Conservation (phyloP, 1,284 basidiomycete species). For the Papiliotrema nemorosa region DNA sequence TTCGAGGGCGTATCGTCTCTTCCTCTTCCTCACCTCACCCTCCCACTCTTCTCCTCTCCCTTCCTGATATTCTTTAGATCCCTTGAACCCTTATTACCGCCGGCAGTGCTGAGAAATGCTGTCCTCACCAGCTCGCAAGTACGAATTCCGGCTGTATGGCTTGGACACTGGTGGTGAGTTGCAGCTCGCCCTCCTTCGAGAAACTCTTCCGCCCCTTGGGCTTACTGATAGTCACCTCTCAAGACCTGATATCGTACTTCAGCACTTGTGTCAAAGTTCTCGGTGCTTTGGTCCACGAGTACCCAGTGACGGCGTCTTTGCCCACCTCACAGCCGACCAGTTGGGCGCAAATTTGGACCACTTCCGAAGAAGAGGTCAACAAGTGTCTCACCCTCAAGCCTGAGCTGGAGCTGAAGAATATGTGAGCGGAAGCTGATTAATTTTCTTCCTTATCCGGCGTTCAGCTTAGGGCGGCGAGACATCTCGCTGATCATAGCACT, state of each 20-base stretch:
- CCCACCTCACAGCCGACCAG: not conserved
- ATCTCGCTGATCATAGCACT: not conserved
- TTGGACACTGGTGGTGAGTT: constrained; percentile 5
- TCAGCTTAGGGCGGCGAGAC: not conserved
- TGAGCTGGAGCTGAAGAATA: constrained; percentile 25
- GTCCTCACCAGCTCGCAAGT: not conserved
- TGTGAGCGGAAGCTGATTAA: too few relatives aligned
- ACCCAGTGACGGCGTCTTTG: not conserved
- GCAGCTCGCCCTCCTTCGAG: not conserved
- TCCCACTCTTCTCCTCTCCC: not conserved
- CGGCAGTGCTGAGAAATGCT: not conserved
- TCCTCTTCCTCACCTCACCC: not conserved
- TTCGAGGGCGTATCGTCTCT: not conserved
- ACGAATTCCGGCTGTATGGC: constrained; percentile 8
- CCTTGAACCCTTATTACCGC: not conserved
- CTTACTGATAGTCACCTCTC: too few relatives aligned
- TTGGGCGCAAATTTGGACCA: constrained; percentile 41
- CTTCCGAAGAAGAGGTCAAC: constrained; percentile 26
- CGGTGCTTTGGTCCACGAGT: constrained; percentile 29
- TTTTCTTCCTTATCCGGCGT: too few relatives aligned
- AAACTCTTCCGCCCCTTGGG: too few relatives aligned
- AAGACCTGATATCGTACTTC: constrained; percentile 31
- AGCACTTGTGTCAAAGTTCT: constrained; percentile 25
- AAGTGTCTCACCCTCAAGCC: constrained; percentile 29
- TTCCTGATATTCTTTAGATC: not conserved